Base-by-base conservation (phyloP, 352 stramenopile genomes). In the Phytophthora pisi region DNA sequence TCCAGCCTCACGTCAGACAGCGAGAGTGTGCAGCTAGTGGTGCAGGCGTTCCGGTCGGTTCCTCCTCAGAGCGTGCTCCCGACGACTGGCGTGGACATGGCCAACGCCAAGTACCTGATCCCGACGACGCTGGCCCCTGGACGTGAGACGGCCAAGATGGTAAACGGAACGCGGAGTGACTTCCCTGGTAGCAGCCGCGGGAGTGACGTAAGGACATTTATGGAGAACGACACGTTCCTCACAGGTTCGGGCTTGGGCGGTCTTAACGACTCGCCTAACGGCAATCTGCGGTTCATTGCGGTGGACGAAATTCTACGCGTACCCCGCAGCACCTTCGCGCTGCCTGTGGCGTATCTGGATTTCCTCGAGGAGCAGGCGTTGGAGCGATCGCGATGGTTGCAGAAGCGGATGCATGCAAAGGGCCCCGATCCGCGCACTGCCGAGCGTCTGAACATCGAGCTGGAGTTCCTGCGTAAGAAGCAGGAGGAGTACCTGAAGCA, bases 271-370 rank as follows among this genome's bases (percentile, higher is more conserved):
- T 40, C 68, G 13, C 54, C 66, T n/a, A 77, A 49, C 2, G 57
- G 57, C 3, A 72, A 64, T 16, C 45, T 88, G 50, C 81, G 83
- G 1, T 86, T 81, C 15, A 75, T 93, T 49, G 87, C 85, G 7
- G 61, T 95, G 20, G 88, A 93, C 51, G 88, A 95, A 63, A 92
- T 91, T 63, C 61, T 95, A 9, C 82, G 85, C 18, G 85, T 92
- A 6, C 88, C 88, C 0, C 72, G 81, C 13, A 86, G 83, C 38
- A 94, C 88, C 13, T 96, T 90, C 66, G 78, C 81, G 5, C 61
- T 96, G 9, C 81, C 86, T 5, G 70, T 94, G 11, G 88, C 86
- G 38, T 94, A 84, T 53, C 59, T 94, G 46, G 84, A 92, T 43
- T 93, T 83, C 51, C 66, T 96, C 4, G 83, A 92, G 31, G 79